Base-by-base conservation (phyloP, 1,139 yeast species). In the Kodamaea plutei region DNA sequence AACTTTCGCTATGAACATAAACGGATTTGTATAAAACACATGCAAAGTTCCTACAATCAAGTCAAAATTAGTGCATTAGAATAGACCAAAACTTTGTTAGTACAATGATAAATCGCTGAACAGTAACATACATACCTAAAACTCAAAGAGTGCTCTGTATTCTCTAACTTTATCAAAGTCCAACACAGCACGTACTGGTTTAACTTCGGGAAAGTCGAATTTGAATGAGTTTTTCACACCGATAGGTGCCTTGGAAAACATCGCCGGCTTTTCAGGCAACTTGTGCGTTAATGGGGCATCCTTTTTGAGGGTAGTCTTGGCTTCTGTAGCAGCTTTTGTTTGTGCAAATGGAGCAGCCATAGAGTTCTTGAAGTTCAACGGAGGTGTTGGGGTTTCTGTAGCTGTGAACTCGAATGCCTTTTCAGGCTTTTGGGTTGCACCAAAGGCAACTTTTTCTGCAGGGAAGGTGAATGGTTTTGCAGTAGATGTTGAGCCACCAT, bases 171-270 rank as follows among this genome's bases (percentile, higher is more conserved):
- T 53, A 3, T 38, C 37, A 11, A 39, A 36, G 34, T 64, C 56
- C 28, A 62, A 43, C 2, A 25, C 32, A 13, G 48, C 59, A 6
- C 32, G 26, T 9, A 52, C 33, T 5, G 52, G 43, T 5, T 50
- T 43, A 11, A 60, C 57, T 13, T 52, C 52, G 2, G 70, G 70
- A 26, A 66, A 58, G 18, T 36, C 36, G 33, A 56, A 56, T 8
- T 27, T 16, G 28, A 25, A 25, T 11, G 18, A 15, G n/a, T n/a
- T n/a, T n/a, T n/a, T n/a, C n/a, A n/a, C n/a, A n/a, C n/a, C n/a
- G 14, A 25, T 13, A 8, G 28, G 12, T 15, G 11, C 8, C 18
- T 23, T 23, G 3, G 26, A 14, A n/a, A n/a, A n/a, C n/a, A n/a
- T n/a, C n/a, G n/a, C n/a, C n/a, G n/a, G n/a, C n/a, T n/a, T n/a